Evolutionary conservation across 2,329 filamentous ascomycete species (phyloP), one percentile per base, ranked within the genome.

Genomic region (Neofusicoccum ribis): DNA sequence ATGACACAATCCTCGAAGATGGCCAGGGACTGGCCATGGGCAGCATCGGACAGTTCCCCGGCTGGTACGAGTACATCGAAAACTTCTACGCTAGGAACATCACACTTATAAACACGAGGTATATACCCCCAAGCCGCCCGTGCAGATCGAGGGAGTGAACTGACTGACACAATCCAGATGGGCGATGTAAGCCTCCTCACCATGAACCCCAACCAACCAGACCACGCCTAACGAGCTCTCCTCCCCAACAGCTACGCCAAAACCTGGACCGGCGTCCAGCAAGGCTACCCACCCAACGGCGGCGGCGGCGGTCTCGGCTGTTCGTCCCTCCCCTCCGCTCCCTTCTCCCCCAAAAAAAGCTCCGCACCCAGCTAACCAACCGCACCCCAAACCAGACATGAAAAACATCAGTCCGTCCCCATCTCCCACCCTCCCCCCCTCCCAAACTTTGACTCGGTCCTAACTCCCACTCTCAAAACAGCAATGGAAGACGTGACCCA

Each of bases 1-100:
- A 79, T 27, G 79, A 87, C 71, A 80, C 75, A 56, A 77, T 74
- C 3, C 85, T 86, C 71, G 78, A 80, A 65, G 77, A 79, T 36
- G 84, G 84, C 1, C 77, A 81, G 3, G 84, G 84, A 2, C 74
- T 87, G n/a, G 84, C 86, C 1, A 78, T 88, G 15, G 86, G 85
- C 2, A 84, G 81, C 34, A 83, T 88, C 47, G 85, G 84, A 0
- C 86, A 87, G 72, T 86, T 85, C 66, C 74, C 80, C 0, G 79
- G 75, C 9, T 67, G 72, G 2, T 82, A 77, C 65, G 84, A 87
- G 68, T 79, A 78, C 11, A 78, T 88, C 12, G 78, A 84, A 69
- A 51, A 62, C 37, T n/a, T 62, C 36, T 43, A 51, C 17, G 59
- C 47, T 4, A 37, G 17, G 36, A 62, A 62, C 46, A 51, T 62